Conservation (phyloP, 2,329 filamentous ascomycete genomes). For the Zymoseptoria ardabiliae region DNA sequence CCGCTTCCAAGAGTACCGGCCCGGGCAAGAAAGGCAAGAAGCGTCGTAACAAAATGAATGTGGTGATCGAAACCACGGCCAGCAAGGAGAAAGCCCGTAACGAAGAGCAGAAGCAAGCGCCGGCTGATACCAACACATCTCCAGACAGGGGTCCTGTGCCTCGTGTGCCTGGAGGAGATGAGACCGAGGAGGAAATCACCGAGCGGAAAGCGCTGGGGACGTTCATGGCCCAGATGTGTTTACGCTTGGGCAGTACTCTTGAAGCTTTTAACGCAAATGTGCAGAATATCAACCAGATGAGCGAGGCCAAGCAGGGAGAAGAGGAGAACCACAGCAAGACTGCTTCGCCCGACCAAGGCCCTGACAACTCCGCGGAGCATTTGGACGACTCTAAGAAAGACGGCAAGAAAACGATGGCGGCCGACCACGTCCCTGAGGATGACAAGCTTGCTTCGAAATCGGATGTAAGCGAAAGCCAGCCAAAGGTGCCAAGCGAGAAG, state of each 20-base stretch:
- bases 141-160: background rate
- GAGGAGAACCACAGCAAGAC: background rate
- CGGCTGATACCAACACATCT: background rate
- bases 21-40: background rate
- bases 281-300: background rate
- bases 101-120: background rate
- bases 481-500: background rate
- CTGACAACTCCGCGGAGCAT: background rate
- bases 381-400: background rate
- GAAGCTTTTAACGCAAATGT: background rate
- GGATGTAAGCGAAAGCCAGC: background rate
- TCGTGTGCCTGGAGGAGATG: background rate
- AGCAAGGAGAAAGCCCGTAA: background rate
- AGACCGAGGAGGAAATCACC: background rate
- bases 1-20: background rate
- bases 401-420: background rate
- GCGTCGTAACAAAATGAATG: background rate
- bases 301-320: background rate
- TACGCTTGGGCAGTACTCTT: background rate
- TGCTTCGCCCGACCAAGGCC: background rate
- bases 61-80: background rate
- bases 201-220: background rate
- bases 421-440: background rate
- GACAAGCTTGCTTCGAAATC: background rate
- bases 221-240: background rate